phyloP scores from a whole-genome alignment of 1,284 basidiomycete species.

The Ceratobasidium sp. region DNA sequence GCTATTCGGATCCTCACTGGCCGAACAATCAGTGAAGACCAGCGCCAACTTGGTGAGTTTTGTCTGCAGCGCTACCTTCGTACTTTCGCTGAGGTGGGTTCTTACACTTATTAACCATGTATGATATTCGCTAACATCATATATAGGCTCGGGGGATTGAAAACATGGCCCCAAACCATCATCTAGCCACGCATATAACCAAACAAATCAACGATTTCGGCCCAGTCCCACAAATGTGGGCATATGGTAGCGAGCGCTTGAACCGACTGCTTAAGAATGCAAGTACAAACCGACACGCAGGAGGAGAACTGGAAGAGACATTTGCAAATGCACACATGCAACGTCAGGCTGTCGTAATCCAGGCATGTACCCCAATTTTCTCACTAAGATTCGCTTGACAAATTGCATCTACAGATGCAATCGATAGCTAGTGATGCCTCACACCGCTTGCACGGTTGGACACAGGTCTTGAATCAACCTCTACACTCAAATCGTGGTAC shows the following conservation, averaged over 20 bases:
- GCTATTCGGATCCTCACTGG: slow-evolving; percentile 18
- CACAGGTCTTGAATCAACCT: too few relatives aligned
- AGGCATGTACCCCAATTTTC: neutral
- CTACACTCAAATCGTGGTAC: too few relatives aligned
- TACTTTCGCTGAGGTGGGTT: neutral
- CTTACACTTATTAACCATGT: neutral
- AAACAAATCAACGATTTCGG: slow-evolving; percentile 9
- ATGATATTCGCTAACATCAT: too few relatives aligned
- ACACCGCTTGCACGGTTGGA: too few relatives aligned
- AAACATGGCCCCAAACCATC: slow-evolving; percentile 30
- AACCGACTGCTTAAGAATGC: neutral
- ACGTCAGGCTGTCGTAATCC: neutral
- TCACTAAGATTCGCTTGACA: too few relatives aligned
- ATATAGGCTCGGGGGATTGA: slow-evolving; percentile 11
- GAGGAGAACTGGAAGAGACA: neutral
- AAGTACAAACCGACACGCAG: neutral
- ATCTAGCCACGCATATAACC: neutral
- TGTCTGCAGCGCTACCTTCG: slow-evolving; percentile 20
- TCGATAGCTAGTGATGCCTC: too few relatives aligned
- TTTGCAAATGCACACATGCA: slow-evolving; percentile 9
- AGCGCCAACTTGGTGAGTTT: neutral
- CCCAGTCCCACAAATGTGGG: slow-evolving; percentile 22
- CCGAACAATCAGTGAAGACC: neutral
- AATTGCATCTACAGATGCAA: too few relatives aligned
- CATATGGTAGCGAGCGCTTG: slow-evolving; percentile 13